A percentile compares a stretch with the other conserved stretches of the same genome.
Evolutionary conservation across 2,329 filamentous ascomycete species (phyloP).

Genomic region (Beauveria caledonica): DNA sequence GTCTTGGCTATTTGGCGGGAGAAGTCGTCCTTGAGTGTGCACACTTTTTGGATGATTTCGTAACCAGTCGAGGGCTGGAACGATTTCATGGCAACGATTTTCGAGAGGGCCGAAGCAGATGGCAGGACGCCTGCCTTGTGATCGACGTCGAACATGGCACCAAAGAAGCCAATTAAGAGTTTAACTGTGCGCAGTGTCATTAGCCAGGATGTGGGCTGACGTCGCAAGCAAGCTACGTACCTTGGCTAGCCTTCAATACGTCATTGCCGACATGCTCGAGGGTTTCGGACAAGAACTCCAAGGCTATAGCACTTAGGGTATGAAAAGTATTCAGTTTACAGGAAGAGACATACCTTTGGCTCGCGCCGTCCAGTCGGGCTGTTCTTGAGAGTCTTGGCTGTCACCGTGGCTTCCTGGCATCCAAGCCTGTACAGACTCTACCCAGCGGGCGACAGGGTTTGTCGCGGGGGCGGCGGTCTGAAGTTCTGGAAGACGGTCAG

Average conservation of each 20-base stretch:
- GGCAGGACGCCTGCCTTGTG: constrained; percentile 51
- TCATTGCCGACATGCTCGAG: constrained; percentile 39
- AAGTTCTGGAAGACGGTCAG: constrained; percentile 30
- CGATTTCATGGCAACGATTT: constrained; percentile 39
- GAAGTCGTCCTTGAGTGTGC: constrained; percentile 48
- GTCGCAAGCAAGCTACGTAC: constrained; percentile 20
- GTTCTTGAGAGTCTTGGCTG: constrained; percentile 32
- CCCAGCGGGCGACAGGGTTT: constrained; percentile 44
- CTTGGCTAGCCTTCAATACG: constrained; percentile 41
- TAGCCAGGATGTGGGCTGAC: background rate
- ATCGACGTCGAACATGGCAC: constrained; percentile 50
- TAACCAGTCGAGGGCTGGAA: constrained; percentile 42
- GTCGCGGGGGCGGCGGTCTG: constrained; percentile 34
- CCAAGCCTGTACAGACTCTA: constrained; percentile 47
- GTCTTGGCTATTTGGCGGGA: constrained; percentile 43
- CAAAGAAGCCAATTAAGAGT: constrained; percentile 45
- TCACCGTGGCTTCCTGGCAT: constrained; percentile 36
- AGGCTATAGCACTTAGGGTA: constrained; percentile 26
- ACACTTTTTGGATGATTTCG: constrained; percentile 41
- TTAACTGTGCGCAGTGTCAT: constrained; percentile 25
- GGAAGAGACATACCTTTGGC: constrained; percentile 36
- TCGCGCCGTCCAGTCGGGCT: constrained; percentile 43
- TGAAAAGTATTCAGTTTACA: background rate
- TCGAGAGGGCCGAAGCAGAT: constrained; percentile 43
- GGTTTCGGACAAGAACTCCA: constrained; percentile 49